Conservation (phyloP, 805 yeast genomes). For the Yamadazyma philogaea region DNA sequence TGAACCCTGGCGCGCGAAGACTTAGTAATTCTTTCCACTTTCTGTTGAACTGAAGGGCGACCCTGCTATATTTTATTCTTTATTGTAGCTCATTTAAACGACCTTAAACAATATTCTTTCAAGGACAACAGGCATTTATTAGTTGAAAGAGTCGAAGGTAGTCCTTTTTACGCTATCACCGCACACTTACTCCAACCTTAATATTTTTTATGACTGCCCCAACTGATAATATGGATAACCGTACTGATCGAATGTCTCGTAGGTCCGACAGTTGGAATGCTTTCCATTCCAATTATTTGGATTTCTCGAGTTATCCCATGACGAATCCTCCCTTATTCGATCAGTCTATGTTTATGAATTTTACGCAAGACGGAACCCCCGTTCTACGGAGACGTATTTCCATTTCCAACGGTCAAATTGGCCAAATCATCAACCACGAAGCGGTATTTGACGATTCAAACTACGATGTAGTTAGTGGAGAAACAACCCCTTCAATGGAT, state of each 20-base stretch:
- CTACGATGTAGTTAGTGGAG: conserved; percentile 6
- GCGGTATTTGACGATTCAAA: conserved; percentile 33
- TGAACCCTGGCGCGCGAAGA: neutral
- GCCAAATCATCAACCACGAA: conserved; percentile 58
- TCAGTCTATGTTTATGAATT: conserved; percentile 37
- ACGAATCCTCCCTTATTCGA: conserved; percentile 49
- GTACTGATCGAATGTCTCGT: conserved; percentile 1
- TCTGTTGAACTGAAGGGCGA: no score
- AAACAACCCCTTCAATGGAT: conserved; percentile 10
- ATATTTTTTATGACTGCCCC: neutral
- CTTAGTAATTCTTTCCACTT: neutral
- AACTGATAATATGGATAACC: no score
- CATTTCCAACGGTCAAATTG: conserved; percentile 81
- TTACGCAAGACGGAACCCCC: conserved; percentile 27
- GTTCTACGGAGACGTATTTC: conserved; percentile 64
- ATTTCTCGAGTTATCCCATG: conserved; percentile 38
- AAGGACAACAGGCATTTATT: no score
- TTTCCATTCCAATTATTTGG: conserved; percentile 34
- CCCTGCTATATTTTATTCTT: no score
- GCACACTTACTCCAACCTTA: neutral
- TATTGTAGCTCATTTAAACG: no score
- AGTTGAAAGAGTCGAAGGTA: no score
- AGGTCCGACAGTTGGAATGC: conserved; percentile 3
- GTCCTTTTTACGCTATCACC: no score
- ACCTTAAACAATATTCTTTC: no score